Conservation (phyloP, 2,329 filamentous ascomycete genomes). For the Fusarium sp. region DNA sequence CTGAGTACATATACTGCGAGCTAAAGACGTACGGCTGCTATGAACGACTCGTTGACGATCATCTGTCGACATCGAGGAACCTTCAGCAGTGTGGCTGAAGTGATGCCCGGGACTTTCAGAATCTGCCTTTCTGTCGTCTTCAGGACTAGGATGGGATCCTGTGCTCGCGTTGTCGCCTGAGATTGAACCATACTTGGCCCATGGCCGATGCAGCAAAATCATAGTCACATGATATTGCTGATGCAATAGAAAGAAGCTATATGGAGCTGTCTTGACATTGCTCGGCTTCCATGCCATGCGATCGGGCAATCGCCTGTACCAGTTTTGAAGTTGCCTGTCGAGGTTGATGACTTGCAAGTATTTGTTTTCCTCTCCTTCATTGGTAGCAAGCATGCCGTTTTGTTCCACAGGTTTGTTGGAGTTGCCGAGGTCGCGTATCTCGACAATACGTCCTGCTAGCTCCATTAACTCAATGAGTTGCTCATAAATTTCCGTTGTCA, state of each 20-base stretch:
- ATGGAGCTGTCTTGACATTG: slow-evolving; percentile 61
- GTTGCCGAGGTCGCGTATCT: slow-evolving; percentile 53
- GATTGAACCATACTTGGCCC: slow-evolving; percentile 61
- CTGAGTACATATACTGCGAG: slow-evolving; percentile 64
- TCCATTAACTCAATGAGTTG: slow-evolving; percentile 67
- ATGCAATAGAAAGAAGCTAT: slow-evolving; percentile 65
- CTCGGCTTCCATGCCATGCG: slow-evolving; percentile 60
- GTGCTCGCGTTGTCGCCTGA: slow-evolving; percentile 46
- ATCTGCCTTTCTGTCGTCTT: slow-evolving; percentile 33
- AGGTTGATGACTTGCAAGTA: slow-evolving; percentile 63
- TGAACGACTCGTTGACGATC: slow-evolving; percentile 52
- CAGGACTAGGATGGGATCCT: slow-evolving; percentile 49
- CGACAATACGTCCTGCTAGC: slow-evolving; percentile 62
- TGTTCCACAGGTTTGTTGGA: slow-evolving; percentile 48
- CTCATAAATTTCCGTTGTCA: slow-evolving; percentile 57
- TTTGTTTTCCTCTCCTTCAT: slow-evolving; percentile 56
- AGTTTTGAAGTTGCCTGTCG: slow-evolving; percentile 64
- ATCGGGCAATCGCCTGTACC: slow-evolving; percentile 64
- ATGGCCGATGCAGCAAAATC: slow-evolving; percentile 64
- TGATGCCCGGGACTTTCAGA: slow-evolving; percentile 29
- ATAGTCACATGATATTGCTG: slow-evolving; percentile 66
- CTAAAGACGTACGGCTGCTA: slow-evolving; percentile 57
- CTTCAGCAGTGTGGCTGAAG: slow-evolving; percentile 28
- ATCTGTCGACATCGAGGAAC: slow-evolving; percentile 43
- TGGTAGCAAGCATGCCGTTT: slow-evolving; percentile 45